Evolutionary conservation across 805 yeast genomes (phyloP).

Genomic region (Pichia thaimueangensis): DNA sequence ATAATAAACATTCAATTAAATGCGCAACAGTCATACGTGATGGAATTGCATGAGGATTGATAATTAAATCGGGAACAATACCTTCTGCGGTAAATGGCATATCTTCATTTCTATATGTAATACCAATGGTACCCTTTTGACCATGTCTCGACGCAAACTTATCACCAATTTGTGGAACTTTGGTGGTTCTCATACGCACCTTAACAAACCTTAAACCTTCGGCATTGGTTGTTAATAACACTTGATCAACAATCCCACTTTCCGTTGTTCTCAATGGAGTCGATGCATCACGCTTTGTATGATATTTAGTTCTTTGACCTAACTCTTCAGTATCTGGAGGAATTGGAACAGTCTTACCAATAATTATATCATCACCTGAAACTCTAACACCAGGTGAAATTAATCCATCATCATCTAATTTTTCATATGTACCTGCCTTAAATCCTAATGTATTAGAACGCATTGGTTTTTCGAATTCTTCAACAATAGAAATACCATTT

Average conservation of each 20-base stretch:
- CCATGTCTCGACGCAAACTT: conserved; percentile 99
- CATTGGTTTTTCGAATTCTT: conserved; percentile 95
- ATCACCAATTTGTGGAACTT: conserved; percentile 98
- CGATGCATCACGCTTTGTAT: conserved; percentile 97
- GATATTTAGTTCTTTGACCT: conserved; percentile 97
- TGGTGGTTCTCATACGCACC: conserved; percentile 98
- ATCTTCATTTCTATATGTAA: conserved; percentile 95
- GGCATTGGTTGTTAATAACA: conserved; percentile 91
- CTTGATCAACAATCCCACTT: conserved; percentile 98
- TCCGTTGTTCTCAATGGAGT: conserved; percentile 96
- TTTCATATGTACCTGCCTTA: conserved; percentile 97
- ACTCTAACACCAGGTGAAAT: conserved; percentile 98
- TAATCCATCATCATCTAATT: conserved; percentile 95
- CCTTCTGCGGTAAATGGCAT: conserved; percentile 98
- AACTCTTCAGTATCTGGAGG: conserved; percentile 99
- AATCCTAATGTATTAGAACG: conserved; percentile 90
- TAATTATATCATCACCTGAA: conserved; percentile 96
- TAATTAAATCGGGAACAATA: conserved; percentile 92
- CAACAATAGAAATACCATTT: conserved; percentile 97
- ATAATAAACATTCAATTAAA: conserved; percentile 93
- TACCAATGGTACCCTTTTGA: conserved; percentile 99
- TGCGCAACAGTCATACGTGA: conserved; percentile 99
- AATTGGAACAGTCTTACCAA: conserved; percentile 98
- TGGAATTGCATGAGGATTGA: conserved; percentile 99
- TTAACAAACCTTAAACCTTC: conserved; percentile 97